These are phyloP conservation scores for Anthoceros angustus DNA, from an alignment of 225 moss, liverwort and hornwort species.

Conservation along the genomic window DNA sequence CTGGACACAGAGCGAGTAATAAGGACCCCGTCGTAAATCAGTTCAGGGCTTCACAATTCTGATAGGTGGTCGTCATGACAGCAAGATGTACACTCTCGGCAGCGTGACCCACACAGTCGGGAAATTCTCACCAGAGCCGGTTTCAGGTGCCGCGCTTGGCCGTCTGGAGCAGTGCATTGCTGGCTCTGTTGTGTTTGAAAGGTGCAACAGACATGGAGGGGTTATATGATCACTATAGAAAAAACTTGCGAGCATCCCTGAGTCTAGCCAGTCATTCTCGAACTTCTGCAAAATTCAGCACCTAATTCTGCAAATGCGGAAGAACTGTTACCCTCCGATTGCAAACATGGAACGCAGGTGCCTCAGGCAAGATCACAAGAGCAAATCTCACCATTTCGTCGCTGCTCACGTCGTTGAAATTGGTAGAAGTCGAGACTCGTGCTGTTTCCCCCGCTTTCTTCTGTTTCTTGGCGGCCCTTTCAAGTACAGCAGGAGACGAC, in stretches of 20 bases:
- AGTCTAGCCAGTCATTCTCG: conserved; percentile 75
- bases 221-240: conserved; percentile 29
- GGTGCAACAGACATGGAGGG: too few relatives aligned
- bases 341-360: background rate
- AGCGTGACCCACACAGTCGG: too few relatives aligned
- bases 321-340: background rate
- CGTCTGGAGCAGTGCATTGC: too few relatives aligned
- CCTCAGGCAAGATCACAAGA: background rate
- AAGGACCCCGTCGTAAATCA: too few relatives aligned
- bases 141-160: too few relatives aligned
- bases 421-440: conserved; percentile 76
- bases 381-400: conserved; percentile 47
- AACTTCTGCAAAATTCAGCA: conserved; percentile 65
- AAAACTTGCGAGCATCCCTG: conserved; percentile 79
- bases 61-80: too few relatives aligned
- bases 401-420: conserved; percentile 75
- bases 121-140: too few relatives aligned
- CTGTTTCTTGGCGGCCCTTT: conserved; percentile 50
- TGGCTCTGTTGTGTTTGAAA: too few relatives aligned
- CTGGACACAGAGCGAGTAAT: too few relatives aligned
- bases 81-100: too few relatives aligned
- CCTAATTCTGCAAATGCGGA: conserved; percentile 47
- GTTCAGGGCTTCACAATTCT: too few relatives aligned
- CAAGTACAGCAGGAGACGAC: conserved; percentile 42
- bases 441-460: conserved; percentile 25